These are phyloP conservation scores for Canariomyces notabilis DNA, from an alignment of 2,329 filamentous ascomycete genomes.

Conservation along the genomic window DNA sequence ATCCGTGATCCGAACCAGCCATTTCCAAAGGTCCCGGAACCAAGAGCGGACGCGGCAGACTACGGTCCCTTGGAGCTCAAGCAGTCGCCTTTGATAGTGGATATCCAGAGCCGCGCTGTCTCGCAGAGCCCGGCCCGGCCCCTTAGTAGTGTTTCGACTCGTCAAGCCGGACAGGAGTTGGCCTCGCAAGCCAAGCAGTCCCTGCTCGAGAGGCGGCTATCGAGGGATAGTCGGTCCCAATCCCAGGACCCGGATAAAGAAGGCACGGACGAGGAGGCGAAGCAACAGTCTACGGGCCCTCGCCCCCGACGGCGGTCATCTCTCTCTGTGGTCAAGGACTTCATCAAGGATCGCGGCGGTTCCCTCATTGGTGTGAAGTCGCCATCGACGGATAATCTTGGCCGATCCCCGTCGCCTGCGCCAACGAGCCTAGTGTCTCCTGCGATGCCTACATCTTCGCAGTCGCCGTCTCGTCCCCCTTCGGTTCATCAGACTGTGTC, in stretches of 20 bases:
- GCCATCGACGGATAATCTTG: conserved; percentile 41
- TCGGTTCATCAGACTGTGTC: conserved; percentile 45
- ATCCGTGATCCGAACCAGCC: conserved; percentile 57
- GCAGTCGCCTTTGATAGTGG: conserved; percentile 55
- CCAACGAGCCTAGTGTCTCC: conserved; percentile 21
- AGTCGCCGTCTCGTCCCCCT: conserved; percentile 44
- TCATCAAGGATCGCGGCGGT: conserved; percentile 55
- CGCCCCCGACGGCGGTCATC: conserved; percentile 49
- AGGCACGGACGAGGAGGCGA: conserved; percentile 29
- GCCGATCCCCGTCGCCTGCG: conserved; percentile 18
- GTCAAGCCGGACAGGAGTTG: conserved; percentile 18
- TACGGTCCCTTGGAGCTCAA: conserved; percentile 48
- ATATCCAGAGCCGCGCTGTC: conserved; percentile 43
- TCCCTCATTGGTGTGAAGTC: conserved; percentile 43
- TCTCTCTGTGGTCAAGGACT: conserved; percentile 54
- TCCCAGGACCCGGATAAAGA: conserved; percentile 32
- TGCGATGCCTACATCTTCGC: conserved; percentile 28
- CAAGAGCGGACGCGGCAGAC: conserved; percentile 39
- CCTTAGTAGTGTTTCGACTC: conserved; percentile 25
- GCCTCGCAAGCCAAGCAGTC: conserved; percentile 35
- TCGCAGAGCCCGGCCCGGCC: conserved; percentile 28
- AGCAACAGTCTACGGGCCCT: conserved; percentile 21
- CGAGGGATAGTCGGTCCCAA: conserved; percentile 36
- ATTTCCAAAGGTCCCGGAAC: conserved; percentile 38
- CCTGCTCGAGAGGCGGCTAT: conserved; percentile 45